phyloP scores from a whole-genome alignment of 257 asterid genomes.

The Phtheirospermum japonicum region DNA sequence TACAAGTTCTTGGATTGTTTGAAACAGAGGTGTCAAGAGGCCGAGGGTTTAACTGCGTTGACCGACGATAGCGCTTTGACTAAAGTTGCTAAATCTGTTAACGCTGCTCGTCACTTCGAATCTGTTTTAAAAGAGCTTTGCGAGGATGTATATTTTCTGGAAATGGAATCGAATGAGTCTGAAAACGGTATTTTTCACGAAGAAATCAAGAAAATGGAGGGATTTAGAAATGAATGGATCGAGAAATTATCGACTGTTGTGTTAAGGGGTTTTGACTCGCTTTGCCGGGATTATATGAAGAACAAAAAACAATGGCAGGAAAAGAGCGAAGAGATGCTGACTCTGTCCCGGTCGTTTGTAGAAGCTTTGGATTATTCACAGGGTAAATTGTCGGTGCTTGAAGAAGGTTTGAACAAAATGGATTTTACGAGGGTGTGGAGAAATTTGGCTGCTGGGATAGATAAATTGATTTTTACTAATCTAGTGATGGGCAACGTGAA shows the following conservation, averaged over 20 bases:
- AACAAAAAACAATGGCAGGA: constrained; percentile 93
- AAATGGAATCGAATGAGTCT: constrained; percentile 47
- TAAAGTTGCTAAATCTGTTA: constrained; percentile 77
- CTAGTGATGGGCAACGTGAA: constrained; percentile 58
- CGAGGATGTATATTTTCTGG: constrained; percentile 85
- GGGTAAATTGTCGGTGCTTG: constrained; percentile 62
- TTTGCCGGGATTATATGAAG: constrained; percentile 73
- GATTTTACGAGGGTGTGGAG: constrained; percentile 87
- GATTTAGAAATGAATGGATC: constrained; percentile 71
- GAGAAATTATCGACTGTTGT: constrained; percentile 82
- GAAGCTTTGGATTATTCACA: constrained; percentile 82
- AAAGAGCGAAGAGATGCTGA: constrained; percentile 54
- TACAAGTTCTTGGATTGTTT: constrained; percentile 50
- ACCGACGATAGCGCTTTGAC: constrained; percentile 69
- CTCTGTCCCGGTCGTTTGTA: constrained; percentile 57
- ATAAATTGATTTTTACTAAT: constrained; percentile 51
- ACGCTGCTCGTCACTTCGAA: constrained; percentile 57
- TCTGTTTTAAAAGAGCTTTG: constrained; percentile 61
- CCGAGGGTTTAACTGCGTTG: constrained; percentile 91
- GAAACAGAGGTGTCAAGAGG: constrained; percentile 85
- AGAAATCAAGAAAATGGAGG: constrained; percentile 56
- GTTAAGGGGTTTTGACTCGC: constrained; percentile 77
- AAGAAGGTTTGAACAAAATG: constrained; percentile 53
- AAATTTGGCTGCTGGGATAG: constrained; percentile 68
- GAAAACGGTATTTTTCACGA: constrained; percentile 44